Conservation (phyloP, 495 filamentous ascomycete species). For the Daldinia decipiens region DNA sequence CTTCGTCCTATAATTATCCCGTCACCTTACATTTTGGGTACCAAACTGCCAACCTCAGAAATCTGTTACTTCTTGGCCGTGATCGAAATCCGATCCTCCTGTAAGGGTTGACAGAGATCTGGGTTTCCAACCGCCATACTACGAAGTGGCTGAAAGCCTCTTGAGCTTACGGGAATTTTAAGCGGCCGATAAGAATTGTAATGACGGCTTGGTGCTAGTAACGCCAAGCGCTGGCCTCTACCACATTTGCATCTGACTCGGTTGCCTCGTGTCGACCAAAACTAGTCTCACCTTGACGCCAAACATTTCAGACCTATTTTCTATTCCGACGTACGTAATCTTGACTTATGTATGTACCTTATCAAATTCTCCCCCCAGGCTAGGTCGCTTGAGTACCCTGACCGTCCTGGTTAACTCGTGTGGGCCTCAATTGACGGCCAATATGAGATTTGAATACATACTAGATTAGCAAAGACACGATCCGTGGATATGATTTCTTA, state of each 20-base stretch:
- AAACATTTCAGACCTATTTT: conserved; percentile 31
- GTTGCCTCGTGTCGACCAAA: conserved; percentile 33
- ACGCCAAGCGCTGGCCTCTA: conserved; percentile 25
- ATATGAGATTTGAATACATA: conserved; percentile 27
- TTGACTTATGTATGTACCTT: conserved; percentile 33
- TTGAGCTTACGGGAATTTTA: conserved; percentile 24
- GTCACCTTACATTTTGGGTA: conserved; percentile 38
- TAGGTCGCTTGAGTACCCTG: conserved; percentile 13
- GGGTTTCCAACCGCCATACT: not conserved
- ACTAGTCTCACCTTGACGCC: conserved; percentile 42
- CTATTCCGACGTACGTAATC: conserved; percentile 24
- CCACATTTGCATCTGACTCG: conserved; percentile 14
- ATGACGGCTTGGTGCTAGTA: conserved; percentile 23
- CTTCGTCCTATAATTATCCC: conserved; percentile 35
- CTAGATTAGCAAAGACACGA: conserved; percentile 17
- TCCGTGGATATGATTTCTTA: conserved; percentile 28
- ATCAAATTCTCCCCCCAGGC: conserved; percentile 22
- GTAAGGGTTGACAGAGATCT: conserved; percentile 12
- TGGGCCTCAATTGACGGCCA: conserved; percentile 23
- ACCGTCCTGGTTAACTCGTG: conserved; percentile 19
- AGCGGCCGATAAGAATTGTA: conserved; percentile 21
- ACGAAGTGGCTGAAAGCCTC: conserved; percentile 9
- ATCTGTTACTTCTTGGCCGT: conserved; percentile 33
- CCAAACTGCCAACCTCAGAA: conserved; percentile 25
- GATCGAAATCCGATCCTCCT: conserved; percentile 33